phyloP scores from a whole-genome alignment of 2,329 filamentous ascomycete species.

The Diplocarpon mali region DNA sequence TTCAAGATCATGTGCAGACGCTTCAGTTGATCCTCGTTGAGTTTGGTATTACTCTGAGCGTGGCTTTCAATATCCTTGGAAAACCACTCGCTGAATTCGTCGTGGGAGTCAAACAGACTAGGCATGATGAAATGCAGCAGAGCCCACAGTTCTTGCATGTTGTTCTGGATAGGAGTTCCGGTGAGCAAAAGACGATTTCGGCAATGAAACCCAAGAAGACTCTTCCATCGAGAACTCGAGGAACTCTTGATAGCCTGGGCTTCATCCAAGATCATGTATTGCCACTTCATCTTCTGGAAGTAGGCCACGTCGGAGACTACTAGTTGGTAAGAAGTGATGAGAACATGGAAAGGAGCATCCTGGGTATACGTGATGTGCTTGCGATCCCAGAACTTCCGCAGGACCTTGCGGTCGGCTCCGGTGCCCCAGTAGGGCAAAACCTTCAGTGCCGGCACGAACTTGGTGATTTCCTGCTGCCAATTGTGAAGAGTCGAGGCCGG shows the following conservation, averaged over 20 bases:
- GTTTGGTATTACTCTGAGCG: constrained; percentile 97
- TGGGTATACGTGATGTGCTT: constrained; percentile 94
- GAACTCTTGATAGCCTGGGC: constrained; percentile 99
- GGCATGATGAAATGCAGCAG: constrained; percentile 99
- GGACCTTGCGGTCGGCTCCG: constrained; percentile 84
- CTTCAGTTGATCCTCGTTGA: constrained; percentile 95
- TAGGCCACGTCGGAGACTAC: constrained; percentile 94
- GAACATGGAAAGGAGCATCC: constrained; percentile 88
- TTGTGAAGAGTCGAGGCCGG: constrained; percentile 96
- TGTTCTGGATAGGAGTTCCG: constrained; percentile 97
- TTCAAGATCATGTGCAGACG: constrained; percentile 98
- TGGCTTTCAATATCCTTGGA: constrained; percentile 96
- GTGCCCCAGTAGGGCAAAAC: constrained; percentile 96
- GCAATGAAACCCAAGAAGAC: constrained; percentile 84
- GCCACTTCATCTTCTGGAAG: constrained; percentile 99
- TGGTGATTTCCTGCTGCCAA: constrained; percentile 96
- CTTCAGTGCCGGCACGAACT: constrained; percentile 89
- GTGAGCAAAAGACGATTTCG: constrained; percentile 88
- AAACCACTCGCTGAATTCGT: constrained; percentile 91
- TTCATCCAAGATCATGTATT: constrained; percentile 99
- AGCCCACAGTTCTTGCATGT: constrained; percentile 99
- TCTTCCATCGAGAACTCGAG: constrained; percentile 94
- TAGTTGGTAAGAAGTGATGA: constrained; percentile 93
- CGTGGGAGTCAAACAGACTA: constrained; percentile 90
- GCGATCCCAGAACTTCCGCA: constrained; percentile 98